phyloP scores from a whole-genome alignment of 2,329 filamentous ascomycete genomes.

The Geosmithia flava region DNA sequence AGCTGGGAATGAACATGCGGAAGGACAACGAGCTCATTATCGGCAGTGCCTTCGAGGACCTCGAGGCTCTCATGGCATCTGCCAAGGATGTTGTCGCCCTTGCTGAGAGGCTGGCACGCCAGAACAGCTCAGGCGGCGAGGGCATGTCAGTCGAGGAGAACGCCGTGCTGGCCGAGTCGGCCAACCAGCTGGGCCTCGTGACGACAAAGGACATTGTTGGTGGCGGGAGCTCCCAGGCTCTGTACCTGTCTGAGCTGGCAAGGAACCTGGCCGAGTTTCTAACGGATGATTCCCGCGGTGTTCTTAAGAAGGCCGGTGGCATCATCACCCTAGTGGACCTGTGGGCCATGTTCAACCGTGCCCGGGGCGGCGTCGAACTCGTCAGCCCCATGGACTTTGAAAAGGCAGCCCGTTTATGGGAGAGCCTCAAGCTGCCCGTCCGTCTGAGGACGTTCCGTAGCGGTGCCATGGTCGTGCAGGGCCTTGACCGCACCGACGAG shows the following conservation, averaged over 20 bases:
- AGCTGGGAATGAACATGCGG: slow-evolving; percentile 68
- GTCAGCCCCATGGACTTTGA: slow-evolving; percentile 87
- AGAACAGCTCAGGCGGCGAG: slow-evolving; percentile 45
- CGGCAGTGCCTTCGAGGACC: slow-evolving; percentile 86
- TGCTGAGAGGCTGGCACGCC: slow-evolving; percentile 73
- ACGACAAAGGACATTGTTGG: slow-evolving; percentile 91
- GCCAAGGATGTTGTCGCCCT: slow-evolving; percentile 93
- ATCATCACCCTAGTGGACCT: slow-evolving; percentile 84
- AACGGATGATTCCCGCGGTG: slow-evolving; percentile 69
- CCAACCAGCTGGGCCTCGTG: slow-evolving; percentile 70
- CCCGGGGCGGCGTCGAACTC: slow-evolving; percentile 84
- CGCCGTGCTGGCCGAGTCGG: slow-evolving; percentile 64
- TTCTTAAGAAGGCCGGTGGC: slow-evolving; percentile 69
- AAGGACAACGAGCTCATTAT: slow-evolving; percentile 92
- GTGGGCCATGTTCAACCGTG: slow-evolving; percentile 91
- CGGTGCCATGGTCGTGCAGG: slow-evolving; percentile 88
- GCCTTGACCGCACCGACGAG: slow-evolving; percentile 78
- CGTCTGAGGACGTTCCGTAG: slow-evolving; percentile 82
- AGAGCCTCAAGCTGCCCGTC: slow-evolving; percentile 73
- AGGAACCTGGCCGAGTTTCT: slow-evolving; percentile 81
- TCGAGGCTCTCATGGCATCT: slow-evolving; percentile 93
- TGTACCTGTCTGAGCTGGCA: slow-evolving; percentile 81
- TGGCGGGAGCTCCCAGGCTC: slow-evolving; percentile 54
- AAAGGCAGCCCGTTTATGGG: slow-evolving; percentile 80
- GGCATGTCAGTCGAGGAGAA: slow-evolving; percentile 57